Evolutionary conservation across 441 rosid genomes (phyloP).

Genomic region (Aleurites moluccanus): DNA sequence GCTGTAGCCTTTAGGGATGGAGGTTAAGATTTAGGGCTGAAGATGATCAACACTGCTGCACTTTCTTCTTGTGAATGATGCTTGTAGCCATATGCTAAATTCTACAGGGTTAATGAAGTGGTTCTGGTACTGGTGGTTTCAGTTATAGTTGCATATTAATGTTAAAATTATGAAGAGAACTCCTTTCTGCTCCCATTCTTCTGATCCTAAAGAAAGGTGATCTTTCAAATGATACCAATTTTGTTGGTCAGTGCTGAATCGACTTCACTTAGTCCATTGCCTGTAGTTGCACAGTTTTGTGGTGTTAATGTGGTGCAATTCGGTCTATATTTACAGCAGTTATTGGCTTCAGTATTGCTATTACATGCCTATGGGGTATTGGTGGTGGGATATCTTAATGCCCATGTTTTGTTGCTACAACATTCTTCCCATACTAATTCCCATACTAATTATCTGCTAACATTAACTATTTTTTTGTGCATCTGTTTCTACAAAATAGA

Average conservation of each 20-base stretch:
- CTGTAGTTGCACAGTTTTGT: too few relatives aligned
- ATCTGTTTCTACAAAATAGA: neutral
- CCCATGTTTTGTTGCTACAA: neutral
- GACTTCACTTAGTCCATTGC: neutral
- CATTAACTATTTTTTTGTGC: neutral
- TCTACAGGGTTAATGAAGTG: neutral
- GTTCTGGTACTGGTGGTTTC: too few relatives aligned
- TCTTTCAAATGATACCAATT: neutral
- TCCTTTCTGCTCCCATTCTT: neutral
- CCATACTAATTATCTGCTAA: neutral
- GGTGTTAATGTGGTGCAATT: neutral
- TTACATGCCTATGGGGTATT: neutral
- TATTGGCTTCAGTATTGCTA: neutral
- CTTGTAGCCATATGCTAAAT: neutral
- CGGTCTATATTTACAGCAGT: neutral
- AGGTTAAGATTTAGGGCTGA: neutral
- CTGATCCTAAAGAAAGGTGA: neutral
- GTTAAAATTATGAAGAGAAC: neutral
- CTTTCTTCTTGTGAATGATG: neutral
- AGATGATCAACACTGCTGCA: neutral
- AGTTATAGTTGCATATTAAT: neutral
- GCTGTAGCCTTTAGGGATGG: neutral
- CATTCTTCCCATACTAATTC: neutral
- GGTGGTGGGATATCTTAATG: slow-evolving; percentile 5
- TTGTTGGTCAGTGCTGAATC: neutral